phyloP scores from a whole-genome alignment of 139 green algal genomes.

The Coccomyxa sp. region DNA sequence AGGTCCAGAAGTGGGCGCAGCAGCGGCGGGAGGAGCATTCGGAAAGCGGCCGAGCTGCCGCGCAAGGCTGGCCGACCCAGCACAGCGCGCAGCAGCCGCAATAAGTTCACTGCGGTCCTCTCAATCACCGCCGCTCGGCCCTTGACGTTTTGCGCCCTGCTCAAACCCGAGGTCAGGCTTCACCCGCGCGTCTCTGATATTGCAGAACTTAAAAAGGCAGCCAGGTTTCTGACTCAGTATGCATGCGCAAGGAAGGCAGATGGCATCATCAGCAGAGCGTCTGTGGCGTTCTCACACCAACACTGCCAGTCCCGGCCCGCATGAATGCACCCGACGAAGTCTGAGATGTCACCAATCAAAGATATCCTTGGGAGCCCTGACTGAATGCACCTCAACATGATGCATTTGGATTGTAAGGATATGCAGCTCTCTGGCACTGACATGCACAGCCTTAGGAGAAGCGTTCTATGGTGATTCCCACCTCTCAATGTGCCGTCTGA shows the following conservation, averaged over 20 bases:
- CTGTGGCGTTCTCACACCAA: neutral
- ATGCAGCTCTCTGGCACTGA: too few species aligned
- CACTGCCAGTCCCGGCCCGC: neutral
- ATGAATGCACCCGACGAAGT: neutral
- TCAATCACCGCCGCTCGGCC: conserved; percentile 4
- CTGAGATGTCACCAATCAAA: neutral
- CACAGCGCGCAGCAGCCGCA: conserved; percentile 3
- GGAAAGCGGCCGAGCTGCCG: neutral
- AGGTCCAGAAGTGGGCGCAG: conserved; percentile 8
- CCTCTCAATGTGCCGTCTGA: conserved; percentile 1
- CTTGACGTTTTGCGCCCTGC: neutral
- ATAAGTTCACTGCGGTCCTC: conserved; percentile 4
- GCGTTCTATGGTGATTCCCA: neutral
- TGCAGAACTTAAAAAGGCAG: neutral
- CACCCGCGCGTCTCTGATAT: neutral
- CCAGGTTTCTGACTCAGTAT: neutral
- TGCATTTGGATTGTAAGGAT: too few species aligned
- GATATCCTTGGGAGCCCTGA: neutral
- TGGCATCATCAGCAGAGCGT: neutral
- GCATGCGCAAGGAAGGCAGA: neutral
- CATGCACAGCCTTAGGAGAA: too few species aligned
- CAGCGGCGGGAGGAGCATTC: conserved; percentile 4
- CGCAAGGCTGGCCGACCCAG: conserved; percentile 1
- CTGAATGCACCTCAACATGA: too few species aligned
- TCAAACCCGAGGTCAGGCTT: neutral